A percentile compares a stretch with the other conserved stretches of the same genome.
These are phyloP conservation scores for Penicillium paxilli DNA, from an alignment of 495 filamentous ascomycete genomes.

Conservation along the genomic window DNA sequence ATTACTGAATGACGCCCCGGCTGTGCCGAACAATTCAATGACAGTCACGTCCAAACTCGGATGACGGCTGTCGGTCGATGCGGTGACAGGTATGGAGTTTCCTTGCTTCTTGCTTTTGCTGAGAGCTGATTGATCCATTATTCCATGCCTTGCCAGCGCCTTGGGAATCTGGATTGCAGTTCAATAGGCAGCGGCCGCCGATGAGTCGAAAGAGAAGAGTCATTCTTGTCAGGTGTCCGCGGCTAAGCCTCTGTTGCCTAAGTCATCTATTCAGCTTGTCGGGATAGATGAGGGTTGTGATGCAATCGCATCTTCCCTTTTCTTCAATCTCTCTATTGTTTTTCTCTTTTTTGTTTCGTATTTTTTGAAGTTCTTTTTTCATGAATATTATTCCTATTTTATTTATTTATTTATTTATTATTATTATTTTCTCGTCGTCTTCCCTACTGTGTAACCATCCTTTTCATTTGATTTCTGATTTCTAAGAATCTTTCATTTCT, in stretches of 20 bases:
- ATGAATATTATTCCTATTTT: background rate
- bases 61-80: background rate
- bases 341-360: background rate
- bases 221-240: slow-evolving; percentile 4
- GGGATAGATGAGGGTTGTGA: background rate
- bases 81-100: background rate
- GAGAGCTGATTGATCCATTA: background rate
- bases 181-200: slow-evolving; percentile 9
- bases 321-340: too few species aligned
- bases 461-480: background rate
- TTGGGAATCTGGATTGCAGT: slow-evolving; percentile 8
- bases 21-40: slow-evolving; percentile 10
- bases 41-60: slow-evolving; percentile 15
- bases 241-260: slow-evolving; percentile 25
- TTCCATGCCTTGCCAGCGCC: slow-evolving; percentile 24
- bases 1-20: slow-evolving; percentile 1
- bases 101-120: background rate
- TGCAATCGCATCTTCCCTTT: background rate
- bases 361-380: too few species aligned
- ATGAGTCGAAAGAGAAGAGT: slow-evolving; percentile 15
- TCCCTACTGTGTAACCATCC: background rate
- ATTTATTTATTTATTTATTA: background rate
- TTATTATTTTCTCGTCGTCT: background rate
- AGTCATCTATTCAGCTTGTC: slow-evolving; percentile 10
- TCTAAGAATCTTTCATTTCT: background rate